Conservation (phyloP, 768 basidiomycete species). For the Termitomyces sp. region DNA sequence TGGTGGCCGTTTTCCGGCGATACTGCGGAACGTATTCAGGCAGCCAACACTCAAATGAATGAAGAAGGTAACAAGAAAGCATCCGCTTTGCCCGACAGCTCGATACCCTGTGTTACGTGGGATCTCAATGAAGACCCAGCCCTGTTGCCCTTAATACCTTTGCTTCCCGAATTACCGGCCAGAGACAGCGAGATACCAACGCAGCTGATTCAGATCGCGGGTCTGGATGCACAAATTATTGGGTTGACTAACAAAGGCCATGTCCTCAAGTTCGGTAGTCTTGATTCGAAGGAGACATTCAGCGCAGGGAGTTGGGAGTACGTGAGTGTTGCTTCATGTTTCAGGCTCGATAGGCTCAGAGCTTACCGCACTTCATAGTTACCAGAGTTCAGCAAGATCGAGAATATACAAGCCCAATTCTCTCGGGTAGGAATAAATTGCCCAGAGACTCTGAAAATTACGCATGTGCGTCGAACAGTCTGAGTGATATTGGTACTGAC, state of each 20-base stretch:
- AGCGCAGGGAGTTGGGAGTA: slow-evolving; percentile 59
- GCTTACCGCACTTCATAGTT: slow-evolving; percentile 36
- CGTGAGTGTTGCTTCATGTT: slow-evolving; percentile 33
- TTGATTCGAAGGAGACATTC: slow-evolving; percentile 34
- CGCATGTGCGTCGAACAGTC: slow-evolving; percentile 56
- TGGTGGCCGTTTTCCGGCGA: slow-evolving; percentile 63
- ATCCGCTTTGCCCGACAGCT: slow-evolving; percentile 25
- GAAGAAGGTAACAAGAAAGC: slow-evolving; percentile 29
- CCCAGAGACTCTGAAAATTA: slow-evolving; percentile 54
- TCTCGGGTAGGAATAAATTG: slow-evolving; percentile 15
- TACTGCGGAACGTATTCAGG: slow-evolving; percentile 30
- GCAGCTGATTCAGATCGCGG: slow-evolving; percentile 76
- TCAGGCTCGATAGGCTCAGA: background rate
- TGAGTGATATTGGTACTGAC: background rate
- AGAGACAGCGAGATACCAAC: slow-evolving; percentile 25
- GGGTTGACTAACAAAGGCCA: slow-evolving; percentile 79
- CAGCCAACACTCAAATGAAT: slow-evolving; percentile 43
- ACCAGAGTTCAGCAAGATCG: slow-evolving; percentile 64
- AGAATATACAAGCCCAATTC: slow-evolving; percentile 33
- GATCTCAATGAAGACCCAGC: slow-evolving; percentile 47
- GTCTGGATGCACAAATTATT: slow-evolving; percentile 64
- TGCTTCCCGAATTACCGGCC: slow-evolving; percentile 44
- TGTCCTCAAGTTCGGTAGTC: slow-evolving; percentile 57
- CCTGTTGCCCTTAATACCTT: slow-evolving; percentile 53
- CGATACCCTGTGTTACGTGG: slow-evolving; percentile 62